A percentile compares a stretch with the other conserved stretches of the same genome.
Evolutionary conservation across 352 stramenopile genomes (phyloP).

Genomic region (Elongisporangium prolatum): DNA sequence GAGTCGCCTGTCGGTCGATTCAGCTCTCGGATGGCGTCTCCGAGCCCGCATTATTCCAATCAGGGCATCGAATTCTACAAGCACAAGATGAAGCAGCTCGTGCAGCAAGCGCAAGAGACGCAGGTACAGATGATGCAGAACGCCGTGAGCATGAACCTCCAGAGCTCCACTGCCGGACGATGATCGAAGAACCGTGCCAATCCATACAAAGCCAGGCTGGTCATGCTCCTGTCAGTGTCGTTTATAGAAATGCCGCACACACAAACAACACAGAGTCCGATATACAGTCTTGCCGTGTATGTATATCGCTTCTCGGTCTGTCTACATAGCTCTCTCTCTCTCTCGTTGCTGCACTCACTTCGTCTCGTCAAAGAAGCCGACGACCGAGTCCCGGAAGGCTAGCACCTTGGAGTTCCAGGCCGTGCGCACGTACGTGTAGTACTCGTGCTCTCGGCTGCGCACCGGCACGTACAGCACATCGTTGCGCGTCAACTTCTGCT

Average conservation of each 20-base stretch:
- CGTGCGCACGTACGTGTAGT: conserved; percentile 71
- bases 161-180: conserved; percentile 6
- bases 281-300: neutral
- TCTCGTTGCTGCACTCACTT: conserved; percentile 13
- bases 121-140: conserved; percentile 66
- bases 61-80: conserved; percentile 43
- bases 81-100: conserved; percentile 63
- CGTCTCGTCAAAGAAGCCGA: conserved; percentile 48
- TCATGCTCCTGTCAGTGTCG: neutral
- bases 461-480: conserved; percentile 59
- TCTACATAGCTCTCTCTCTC: neutral
- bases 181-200: neutral
- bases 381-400: conserved; percentile 46
- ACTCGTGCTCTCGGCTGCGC: conserved; percentile 73
- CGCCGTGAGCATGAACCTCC: conserved; percentile 40
- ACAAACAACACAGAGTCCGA: neutral
- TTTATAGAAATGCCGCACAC: neutral
- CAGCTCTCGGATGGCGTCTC: conserved; percentile 1
- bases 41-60: conserved; percentile 3
- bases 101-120: conserved; percentile 62
- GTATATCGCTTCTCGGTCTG: neutral
- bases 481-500: conserved; percentile 17
- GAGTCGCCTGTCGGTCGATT: conserved; percentile 4
- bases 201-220: no score
- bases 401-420: conserved; percentile 71